Evolutionary conservation across 2,329 filamentous ascomycete genomes (phyloP).

Genomic region (Pezicula carpinea): DNA sequence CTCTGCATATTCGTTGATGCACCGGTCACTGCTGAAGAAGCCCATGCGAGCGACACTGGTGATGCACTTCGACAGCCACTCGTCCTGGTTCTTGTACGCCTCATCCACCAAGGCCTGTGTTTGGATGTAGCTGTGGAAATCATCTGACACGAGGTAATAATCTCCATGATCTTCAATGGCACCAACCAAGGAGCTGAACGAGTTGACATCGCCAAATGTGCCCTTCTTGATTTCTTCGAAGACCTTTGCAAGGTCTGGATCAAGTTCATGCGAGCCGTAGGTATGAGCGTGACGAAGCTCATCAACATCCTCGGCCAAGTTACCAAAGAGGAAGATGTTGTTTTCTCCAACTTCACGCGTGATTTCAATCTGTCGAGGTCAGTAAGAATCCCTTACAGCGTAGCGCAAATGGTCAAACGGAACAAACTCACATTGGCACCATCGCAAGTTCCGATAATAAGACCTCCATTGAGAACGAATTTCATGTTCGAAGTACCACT

Average conservation of each 20-base stretch:
- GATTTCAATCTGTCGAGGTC: constrained; percentile 73
- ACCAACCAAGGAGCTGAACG: constrained; percentile 79
- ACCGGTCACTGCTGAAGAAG: constrained; percentile 92
- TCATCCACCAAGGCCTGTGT: constrained; percentile 89
- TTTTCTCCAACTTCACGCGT: constrained; percentile 93
- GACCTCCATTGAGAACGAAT: constrained; percentile 93
- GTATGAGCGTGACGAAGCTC: constrained; percentile 88
- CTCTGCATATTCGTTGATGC: constrained; percentile 96
- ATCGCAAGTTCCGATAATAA: constrained; percentile 97
- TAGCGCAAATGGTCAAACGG: background rate
- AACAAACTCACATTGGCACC: constrained; percentile 77
- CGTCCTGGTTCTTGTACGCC: constrained; percentile 85
- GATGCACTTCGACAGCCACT: constrained; percentile 90
- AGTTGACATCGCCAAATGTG: constrained; percentile 72
- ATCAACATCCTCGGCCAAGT: constrained; percentile 92
- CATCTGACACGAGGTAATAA: constrained; percentile 96
- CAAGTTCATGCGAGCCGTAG: constrained; percentile 75
- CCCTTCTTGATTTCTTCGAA: constrained; percentile 78
- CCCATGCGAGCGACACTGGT: constrained; percentile 88
- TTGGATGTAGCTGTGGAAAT: constrained; percentile 92
- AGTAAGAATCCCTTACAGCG: constrained; percentile 4
- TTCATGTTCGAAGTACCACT: constrained; percentile 98
- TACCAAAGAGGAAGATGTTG: constrained; percentile 98
- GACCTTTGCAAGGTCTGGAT: constrained; percentile 72
- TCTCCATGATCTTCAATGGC: constrained; percentile 91